These are phyloP conservation scores for Ogataea kodamae DNA, from an alignment of 805 yeast genomes.

Conservation along the genomic window DNA sequence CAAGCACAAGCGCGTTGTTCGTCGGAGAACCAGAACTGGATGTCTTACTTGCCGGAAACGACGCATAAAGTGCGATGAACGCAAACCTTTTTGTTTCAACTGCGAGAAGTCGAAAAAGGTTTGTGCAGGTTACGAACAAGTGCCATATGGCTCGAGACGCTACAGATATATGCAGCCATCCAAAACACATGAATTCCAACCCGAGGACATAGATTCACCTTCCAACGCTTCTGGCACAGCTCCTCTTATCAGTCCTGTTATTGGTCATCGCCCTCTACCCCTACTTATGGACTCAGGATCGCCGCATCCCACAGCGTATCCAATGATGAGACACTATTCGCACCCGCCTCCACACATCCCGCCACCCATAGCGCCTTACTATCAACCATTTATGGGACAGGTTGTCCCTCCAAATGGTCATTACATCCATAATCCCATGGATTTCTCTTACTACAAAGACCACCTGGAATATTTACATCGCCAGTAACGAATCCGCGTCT, in stretches of 20 bases:
- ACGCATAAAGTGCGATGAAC: constrained; percentile 72
- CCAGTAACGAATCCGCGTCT: neutral
- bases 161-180: constrained; percentile 27
- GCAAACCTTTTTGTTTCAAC: constrained; percentile 64
- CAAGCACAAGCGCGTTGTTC: constrained; percentile 40
- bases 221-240: constrained; percentile 3
- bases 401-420: constrained; percentile 10
- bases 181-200: constrained; percentile 19
- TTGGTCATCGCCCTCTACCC: constrained; percentile 4
- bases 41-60: constrained; percentile 71
- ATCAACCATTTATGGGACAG: constrained; percentile 5
- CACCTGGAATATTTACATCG: constrained; percentile 1
- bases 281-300: constrained; percentile 6
- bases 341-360: constrained; percentile 6
- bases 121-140: constrained; percentile 64
- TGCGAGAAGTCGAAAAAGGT: constrained; percentile 62
- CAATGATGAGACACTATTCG: constrained; percentile 6
- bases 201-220: constrained; percentile 15
- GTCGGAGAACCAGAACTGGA: constrained; percentile 69
- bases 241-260: neutral
- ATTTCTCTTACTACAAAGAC: constrained; percentile 5
- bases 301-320: constrained; percentile 5
- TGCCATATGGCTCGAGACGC: constrained; percentile 29
- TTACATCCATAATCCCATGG: constrained; percentile 5
- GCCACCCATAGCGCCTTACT: constrained; percentile 1